Evolutionary conservation across 306 rosid genomes (phyloP), one percentile per base, ranked within the genome.

Genomic region (Vigna angularis): DNA sequence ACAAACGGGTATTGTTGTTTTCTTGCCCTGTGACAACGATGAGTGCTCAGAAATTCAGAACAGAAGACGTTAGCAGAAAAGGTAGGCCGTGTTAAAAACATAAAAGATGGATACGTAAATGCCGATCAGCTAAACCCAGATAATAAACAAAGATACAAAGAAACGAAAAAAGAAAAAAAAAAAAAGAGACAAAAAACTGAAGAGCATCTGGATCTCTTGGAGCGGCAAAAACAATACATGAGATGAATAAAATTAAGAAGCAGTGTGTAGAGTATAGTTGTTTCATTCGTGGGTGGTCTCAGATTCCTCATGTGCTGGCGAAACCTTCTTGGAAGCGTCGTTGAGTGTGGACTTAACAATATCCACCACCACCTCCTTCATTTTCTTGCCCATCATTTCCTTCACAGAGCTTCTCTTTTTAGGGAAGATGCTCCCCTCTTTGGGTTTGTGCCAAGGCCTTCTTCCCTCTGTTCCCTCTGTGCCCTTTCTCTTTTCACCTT

Each of bases 391-490:
- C 12, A 86, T 79, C 89, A 51, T 79, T n/a, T 5, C 1, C 72
- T 86, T 82, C 34, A 82, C 86, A 0, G 79, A 65, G 9, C 17
- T 26, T 62, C 73, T 72, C 66, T 76, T 26, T 2, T 69, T 51
- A 7, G 89, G 89, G 34, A 82, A 70, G 2, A 79, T 71, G 18
- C 84, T 77, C 10, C 86, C 82, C 14, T 58, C 40, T 55, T 77
- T 81, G 59, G 79, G 50, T 42, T 68, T 85, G 18, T 78, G 58
- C 77, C 71, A 73, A 4, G 48, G 0, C 78, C 36, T 55, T 66
- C 30, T 69, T 71, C 65, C 7, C 42, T 72, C 85, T 36, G 26
- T 12, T 5, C 38, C 72, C 42, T 72, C 85, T 36, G 26, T 12
- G 2, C 38, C 72, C 26, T 1, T 51, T 45, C 36, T 38, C 24